Base-by-base conservation (phyloP, 768 basidiomycete species). In the Tricholoma terreum region DNA sequence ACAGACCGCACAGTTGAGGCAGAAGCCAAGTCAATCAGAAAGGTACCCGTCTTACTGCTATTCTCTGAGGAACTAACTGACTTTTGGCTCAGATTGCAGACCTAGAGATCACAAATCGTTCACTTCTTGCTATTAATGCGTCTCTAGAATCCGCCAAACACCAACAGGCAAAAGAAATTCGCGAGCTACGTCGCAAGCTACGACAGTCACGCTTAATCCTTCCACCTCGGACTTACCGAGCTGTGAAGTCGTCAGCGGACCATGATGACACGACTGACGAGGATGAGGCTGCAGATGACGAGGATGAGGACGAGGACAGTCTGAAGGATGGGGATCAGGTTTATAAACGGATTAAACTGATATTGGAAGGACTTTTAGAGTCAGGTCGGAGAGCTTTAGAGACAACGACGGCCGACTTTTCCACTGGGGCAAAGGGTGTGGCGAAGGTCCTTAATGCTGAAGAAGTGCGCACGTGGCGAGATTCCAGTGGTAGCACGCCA, bases 21-120 rank as follows among this genome's bases (percentile, higher is more conserved):
- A 1, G 83, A 84, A 63, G 91, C 92, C 10, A 92, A 91, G 75
- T 87, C 90, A n/a, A 86, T 87, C 69, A 84, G 91, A 57, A 94
- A 94, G 85, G 91, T 59, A 30, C 30, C 30, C 38, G 60, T 15
- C 38, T 36, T 31, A 24, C 38, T 48, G 30, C 7, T 17, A 40
- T 12, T 52, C 38, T 50, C 24, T 51, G 11, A 43, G 35, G 34
- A 42, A 48, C 42, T 31, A 46, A 55, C 43, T 12, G 19, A 34
- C 27, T 31, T 52, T 34, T 54, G 59, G 33, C 57, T 11, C 53
- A 96, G 94, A 95, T 96, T 57, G 90, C 89, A 11, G 93, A 96
- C 73, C 78, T 96, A 10, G 91, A 95, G 71, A 96, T 96, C 65
- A 88, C 91, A 6, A 95, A 93, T 70, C 80, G 83, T 33, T 96